phyloP scores from a whole-genome alignment of 2,329 filamentous ascomycete genomes.

The Penicillium sp. region DNA sequence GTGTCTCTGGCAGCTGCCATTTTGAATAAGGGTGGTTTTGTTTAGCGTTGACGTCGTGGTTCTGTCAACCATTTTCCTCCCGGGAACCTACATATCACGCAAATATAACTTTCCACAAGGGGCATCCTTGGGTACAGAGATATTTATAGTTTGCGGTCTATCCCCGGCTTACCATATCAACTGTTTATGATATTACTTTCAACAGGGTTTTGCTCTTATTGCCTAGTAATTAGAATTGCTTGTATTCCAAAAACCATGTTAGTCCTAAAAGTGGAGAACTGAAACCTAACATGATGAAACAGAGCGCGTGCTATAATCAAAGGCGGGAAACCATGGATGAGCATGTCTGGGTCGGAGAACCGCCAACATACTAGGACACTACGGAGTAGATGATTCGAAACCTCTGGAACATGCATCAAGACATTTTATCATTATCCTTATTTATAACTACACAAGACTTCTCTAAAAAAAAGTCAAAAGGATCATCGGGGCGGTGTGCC shows the following conservation, averaged over 20 bases:
- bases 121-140: neutral
- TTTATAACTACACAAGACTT: neutral
- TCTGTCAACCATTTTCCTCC: conserved; percentile 1
- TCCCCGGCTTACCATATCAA: neutral
- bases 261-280: neutral
- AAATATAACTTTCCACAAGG: neutral
- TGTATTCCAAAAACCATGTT: too few species aligned
- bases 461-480: neutral
- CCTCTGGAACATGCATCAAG: too few species aligned
- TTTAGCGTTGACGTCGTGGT: conserved; percentile 2
- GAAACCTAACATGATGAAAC: neutral
- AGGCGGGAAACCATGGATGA: neutral
- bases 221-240: too few species aligned
- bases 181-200: too few species aligned
- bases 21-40: too few species aligned
- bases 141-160: neutral
- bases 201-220: too few species aligned
- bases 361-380: neutral
- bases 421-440: too few species aligned
- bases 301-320: neutral
- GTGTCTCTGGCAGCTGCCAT: too few species aligned
- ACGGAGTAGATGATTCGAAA: too few species aligned
- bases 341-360: neutral
- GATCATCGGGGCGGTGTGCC: conserved; percentile 1
- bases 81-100: neutral